A percentile compares a stretch with the other conserved stretches of the same genome.
Conservation (phyloP, 768 basidiomycete species). For the Pleurotus djamor region DNA sequence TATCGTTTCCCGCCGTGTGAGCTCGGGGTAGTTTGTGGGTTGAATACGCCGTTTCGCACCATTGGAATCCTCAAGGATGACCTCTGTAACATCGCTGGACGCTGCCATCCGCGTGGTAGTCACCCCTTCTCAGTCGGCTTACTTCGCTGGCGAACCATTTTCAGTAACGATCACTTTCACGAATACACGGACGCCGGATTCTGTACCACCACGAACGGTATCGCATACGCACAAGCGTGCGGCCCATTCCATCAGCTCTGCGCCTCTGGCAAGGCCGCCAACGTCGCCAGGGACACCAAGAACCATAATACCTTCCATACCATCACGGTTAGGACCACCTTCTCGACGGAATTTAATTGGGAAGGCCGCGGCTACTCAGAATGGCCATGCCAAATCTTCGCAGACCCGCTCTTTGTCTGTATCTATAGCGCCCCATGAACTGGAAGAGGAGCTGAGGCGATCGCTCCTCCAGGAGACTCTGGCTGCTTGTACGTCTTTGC, state of each 20-base stretch:
- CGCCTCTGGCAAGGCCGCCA: slow-evolving; percentile 76
- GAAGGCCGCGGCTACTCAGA: slow-evolving; percentile 25
- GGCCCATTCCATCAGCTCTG: slow-evolving; percentile 81
- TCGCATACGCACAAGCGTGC: slow-evolving; percentile 59
- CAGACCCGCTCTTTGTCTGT: slow-evolving; percentile 68
- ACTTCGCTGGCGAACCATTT: slow-evolving; percentile 91
- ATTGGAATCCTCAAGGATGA: not conserved
- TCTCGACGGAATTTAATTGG: slow-evolving; percentile 59
- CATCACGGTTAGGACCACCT: slow-evolving; percentile 21
- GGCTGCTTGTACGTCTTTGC: slow-evolving; percentile 4
- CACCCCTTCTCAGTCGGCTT: slow-evolving; percentile 82
- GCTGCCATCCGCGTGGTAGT: slow-evolving; percentile 67
- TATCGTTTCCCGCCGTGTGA: not conserved
- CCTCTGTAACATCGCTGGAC: slow-evolving; percentile 21
- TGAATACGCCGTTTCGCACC: not conserved
- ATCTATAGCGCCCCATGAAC: slow-evolving; percentile 50
- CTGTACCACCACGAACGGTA: slow-evolving; percentile 25
- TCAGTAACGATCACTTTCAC: slow-evolving; percentile 84
- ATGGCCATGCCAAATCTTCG: slow-evolving; percentile 43
- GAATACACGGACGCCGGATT: slow-evolving; percentile 64
- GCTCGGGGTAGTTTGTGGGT: not conserved
- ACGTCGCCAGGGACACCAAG: slow-evolving; percentile 72
- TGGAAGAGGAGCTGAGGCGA: slow-evolving; percentile 34
- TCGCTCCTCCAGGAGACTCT: slow-evolving; percentile 14
- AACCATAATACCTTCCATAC: slow-evolving; percentile 22